Conservation (phyloP, 2,329 filamentous ascomycete species). For the Aspergillus udagawae region DNA sequence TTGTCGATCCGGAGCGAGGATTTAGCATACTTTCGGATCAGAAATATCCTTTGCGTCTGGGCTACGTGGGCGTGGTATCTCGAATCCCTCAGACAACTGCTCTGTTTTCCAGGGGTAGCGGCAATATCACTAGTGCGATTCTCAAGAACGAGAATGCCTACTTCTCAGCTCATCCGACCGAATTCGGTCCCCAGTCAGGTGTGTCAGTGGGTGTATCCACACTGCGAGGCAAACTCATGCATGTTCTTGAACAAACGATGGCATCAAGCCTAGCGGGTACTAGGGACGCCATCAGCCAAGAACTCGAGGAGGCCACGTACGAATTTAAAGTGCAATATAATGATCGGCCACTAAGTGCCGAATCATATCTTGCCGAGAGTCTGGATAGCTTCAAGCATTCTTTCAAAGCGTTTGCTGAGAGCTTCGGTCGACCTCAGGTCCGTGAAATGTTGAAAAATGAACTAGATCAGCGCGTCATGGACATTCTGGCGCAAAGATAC, state of each 20-base stretch:
- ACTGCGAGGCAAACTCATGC: conserved; percentile 92
- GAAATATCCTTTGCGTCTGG: conserved; percentile 91
- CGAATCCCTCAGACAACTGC: conserved; percentile 65
- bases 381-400: conserved; percentile 96
- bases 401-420: conserved; percentile 88
- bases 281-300: conserved; percentile 86
- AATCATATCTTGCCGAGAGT: conserved; percentile 93
- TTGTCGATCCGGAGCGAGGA: conserved; percentile 80
- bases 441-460: conserved; percentile 85
- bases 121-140: conserved; percentile 76
- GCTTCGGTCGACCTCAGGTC: conserved; percentile 86
- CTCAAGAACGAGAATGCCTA: conserved; percentile 82
- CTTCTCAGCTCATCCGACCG: conserved; percentile 76
- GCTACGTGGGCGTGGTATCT: conserved; percentile 93
- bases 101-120: conserved; percentile 77
- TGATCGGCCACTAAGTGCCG: conserved; percentile 86
- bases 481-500: conserved; percentile 86
- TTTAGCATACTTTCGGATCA: conserved; percentile 75
- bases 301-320: conserved; percentile 93
- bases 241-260: conserved; percentile 96
- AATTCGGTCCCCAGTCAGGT: conserved; percentile 71
- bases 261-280: conserved; percentile 84
- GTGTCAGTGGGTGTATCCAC: conserved; percentile 79
- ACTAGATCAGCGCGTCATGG: conserved; percentile 89
- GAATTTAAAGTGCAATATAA: conserved; percentile 99